Base-by-base conservation (phyloP, 768 basidiomycete genomes). In the Suillus sp. region DNA sequence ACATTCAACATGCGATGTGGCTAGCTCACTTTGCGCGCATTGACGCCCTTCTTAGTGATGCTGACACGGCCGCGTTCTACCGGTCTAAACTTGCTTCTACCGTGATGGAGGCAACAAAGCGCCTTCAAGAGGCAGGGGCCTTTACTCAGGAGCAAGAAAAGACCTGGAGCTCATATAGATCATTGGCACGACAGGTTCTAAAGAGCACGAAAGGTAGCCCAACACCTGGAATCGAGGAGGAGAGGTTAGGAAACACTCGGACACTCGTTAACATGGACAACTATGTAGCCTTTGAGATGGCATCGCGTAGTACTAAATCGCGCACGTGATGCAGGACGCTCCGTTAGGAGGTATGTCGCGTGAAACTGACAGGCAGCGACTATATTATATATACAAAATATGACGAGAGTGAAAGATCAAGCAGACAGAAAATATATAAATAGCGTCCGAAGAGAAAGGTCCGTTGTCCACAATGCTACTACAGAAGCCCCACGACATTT, bases 1-100 rank as follows among this genome's bases (percentile, higher is more conserved):
- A 86, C 68, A 77, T 85, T 68, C 82, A 84, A 27, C 88, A 91
- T 68, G 83, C 81, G 63, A 67, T 91, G 61, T 83, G 90, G 42
- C 83, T 93, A 6, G 71, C 85, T 9, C 74, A 80, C 64, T 73
- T 82, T 68, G 72, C 87, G 51, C 81, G 83, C 43, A 72, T 78
- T 10, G 77, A 77, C 32, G 63, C 56, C 20, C 68, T 86, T 32
- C 71, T 84, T 22, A 64, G 50, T 50, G 62, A 65, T 42, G 34
- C 66, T 58, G 32, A 50, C 51, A 61, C 72, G 48, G 64, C 68
- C 47, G 58, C 64, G 2, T 84, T 84, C 70, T 78, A 78, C 72
- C 78, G 76, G 6, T 72, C 77, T 14, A 87, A 86, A 65, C 76
- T 90, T 35, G 81, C 84, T 4, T 70, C 77, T 37, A 78, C 80